A percentile compares a stretch with the other conserved stretches of the same genome.
Evolutionary conservation across 108 stramenopile genomes (phyloP).

Genomic region (Skeletonema tropicum): DNA sequence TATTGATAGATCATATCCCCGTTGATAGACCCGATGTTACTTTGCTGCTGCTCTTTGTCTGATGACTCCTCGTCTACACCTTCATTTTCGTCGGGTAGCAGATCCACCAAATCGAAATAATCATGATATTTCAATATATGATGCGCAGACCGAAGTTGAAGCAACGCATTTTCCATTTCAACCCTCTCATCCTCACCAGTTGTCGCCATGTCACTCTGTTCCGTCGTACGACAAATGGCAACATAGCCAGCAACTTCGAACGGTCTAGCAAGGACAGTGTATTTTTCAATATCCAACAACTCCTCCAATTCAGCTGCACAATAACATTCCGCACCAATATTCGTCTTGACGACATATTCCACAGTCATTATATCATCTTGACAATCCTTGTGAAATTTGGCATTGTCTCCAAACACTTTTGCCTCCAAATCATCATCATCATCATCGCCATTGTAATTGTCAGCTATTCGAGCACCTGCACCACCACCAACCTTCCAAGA

Average conservation of each 20-base stretch:
- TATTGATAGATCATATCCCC: constrained; percentile 65
- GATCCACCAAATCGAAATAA: constrained; percentile 59
- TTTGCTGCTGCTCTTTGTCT: constrained; percentile 11
- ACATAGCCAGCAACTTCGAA: constrained; percentile 66
- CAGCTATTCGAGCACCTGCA: neutral
- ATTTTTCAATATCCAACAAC: constrained; percentile 23
- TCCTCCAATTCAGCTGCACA: constrained; percentile 62
- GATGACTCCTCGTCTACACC: neutral
- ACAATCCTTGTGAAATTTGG: constrained; percentile 14
- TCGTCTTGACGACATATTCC: constrained; percentile 55
- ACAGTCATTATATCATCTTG: neutral
- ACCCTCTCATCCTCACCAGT: constrained; percentile 13
- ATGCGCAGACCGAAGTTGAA: constrained; percentile 57
- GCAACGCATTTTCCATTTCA: constrained; percentile 26
- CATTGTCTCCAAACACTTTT: constrained; percentile 49
- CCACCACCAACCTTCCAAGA: constrained; percentile 21
- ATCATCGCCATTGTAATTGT: constrained; percentile 1
- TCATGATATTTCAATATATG: constrained; percentile 66
- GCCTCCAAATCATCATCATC: neutral
- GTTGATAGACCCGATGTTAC: constrained; percentile 22
- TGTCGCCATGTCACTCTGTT: neutral
- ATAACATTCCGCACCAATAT: constrained; percentile 70
- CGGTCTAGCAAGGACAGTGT: constrained; percentile 52
- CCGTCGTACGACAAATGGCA: constrained; percentile 25
- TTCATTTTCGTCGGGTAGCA: constrained; percentile 14